phyloP scores from a whole-genome alignment of 78 protist species.

The Bodo saltans region DNA sequence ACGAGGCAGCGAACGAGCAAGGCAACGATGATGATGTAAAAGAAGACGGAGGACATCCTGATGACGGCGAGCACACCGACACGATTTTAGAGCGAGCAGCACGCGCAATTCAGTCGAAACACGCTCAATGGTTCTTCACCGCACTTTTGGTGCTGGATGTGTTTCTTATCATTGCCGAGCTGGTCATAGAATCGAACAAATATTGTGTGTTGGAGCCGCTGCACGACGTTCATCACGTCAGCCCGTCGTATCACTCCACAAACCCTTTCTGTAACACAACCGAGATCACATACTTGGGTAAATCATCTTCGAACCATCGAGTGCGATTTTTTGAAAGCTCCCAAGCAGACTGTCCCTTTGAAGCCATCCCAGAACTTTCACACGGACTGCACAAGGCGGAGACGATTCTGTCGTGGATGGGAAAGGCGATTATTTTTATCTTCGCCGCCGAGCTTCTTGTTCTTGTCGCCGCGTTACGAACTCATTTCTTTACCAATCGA shows the following conservation, averaged over 20 bases:
- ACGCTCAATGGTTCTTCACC: neutral
- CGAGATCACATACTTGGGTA: too few species aligned
- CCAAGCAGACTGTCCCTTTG: too few species aligned
- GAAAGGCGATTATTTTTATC: neutral
- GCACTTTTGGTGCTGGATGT: neutral
- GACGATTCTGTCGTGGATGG: neutral
- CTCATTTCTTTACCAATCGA: neutral
- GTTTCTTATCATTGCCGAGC: neutral
- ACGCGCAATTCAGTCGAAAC: neutral
- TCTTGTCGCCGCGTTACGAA: neutral
- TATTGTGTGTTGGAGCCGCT: neutral
- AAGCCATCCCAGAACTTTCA: neutral
- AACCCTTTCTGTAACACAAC: too few species aligned
- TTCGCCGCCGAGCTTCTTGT: conserved; percentile 5
- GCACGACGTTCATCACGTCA: neutral
- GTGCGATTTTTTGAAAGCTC: too few species aligned
- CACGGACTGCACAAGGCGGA: neutral
- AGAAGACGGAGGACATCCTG: too few species aligned
- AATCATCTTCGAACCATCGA: too few species aligned
- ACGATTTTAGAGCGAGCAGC: too few species aligned
- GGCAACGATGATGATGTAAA: too few species aligned
- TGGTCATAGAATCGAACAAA: neutral
- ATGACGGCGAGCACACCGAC: too few species aligned
- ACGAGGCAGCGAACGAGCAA: too few species aligned
- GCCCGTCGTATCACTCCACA: neutral